These are phyloP conservation scores for Pichia manshurica DNA, from an alignment of 805 yeast genomes.

Conservation along the genomic window DNA sequence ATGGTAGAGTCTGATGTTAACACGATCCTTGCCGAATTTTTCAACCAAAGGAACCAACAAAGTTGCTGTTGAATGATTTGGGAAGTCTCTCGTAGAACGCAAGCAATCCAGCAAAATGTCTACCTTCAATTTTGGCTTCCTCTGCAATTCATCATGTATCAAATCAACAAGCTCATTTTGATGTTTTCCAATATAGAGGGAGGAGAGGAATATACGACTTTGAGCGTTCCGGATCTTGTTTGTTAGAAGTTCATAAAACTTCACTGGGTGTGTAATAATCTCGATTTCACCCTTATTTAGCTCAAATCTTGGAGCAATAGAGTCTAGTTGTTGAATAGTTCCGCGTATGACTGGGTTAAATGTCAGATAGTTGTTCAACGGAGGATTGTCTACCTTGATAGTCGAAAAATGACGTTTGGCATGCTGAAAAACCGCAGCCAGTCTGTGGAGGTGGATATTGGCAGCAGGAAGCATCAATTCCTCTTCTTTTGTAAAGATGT, in stretches of 20 bases:
- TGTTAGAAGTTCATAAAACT: constrained; percentile 66
- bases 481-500: not conserved
- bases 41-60: constrained; percentile 61
- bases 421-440: constrained; percentile 17
- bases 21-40: constrained; percentile 58
- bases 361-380: constrained; percentile 20
- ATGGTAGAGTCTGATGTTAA: constrained; percentile 77
- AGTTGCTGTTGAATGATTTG: constrained; percentile 70
- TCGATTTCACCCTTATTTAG: constrained; percentile 51
- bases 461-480: constrained; percentile 6
- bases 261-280: constrained; percentile 58
- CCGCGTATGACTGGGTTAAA: constrained; percentile 27
- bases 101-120: constrained; percentile 79
- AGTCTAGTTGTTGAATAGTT: constrained; percentile 45
- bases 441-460: constrained; percentile 9
- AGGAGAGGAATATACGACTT: constrained; percentile 68
- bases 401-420: constrained; percentile 21
- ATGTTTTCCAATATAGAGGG: constrained; percentile 78
- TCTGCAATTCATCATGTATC: constrained; percentile 51
- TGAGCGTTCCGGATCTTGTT: constrained; percentile 57
- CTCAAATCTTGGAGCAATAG: constrained; percentile 63
- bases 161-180: constrained; percentile 71
- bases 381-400: constrained; percentile 24
- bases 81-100: constrained; percentile 91
- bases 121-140: constrained; percentile 59